Base-by-base conservation (phyloP, 2,329 filamentous ascomycete genomes). In the Teratosphaeria nubilosa region DNA sequence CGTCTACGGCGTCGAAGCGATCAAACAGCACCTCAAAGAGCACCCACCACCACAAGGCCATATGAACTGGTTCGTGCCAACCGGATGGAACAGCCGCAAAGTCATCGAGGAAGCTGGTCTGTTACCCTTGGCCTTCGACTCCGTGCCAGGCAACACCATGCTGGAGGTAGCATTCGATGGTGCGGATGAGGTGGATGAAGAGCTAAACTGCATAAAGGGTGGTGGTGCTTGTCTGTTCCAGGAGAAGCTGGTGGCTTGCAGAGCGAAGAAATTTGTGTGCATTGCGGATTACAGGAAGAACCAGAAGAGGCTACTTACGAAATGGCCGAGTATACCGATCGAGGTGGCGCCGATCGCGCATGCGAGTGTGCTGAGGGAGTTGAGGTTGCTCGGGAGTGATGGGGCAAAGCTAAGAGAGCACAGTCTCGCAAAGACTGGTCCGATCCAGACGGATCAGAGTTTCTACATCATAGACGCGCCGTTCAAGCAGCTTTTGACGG, bases 171-270 rank as follows among this genome's bases (percentile, higher is more conserved):
- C 88, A 54, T 99, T 99, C 71, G 94, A 99, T 70, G 94, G 94
- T 56, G 94, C 94, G 3, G 94, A 99, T 72, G 94, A 99, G 77
- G 91, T 99, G 32, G 94, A 99, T 71, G 86, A 90, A 53, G 88
- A 95, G 56, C 77, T 99, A 60, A 99, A 97, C 75, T 90, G 92
- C 70, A 97, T 99, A 78, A 97, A 97, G 78, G 94, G 94, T 57
- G 94, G 94, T 54, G 94, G 94, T 59, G 94, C 91, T n/a, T 99
- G 94, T 75, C 77, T 97, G 58, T 95, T 96, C 77, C 94, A 97
- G 74, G 94, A 99, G 77, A 99, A 99, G 78, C 80, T 99, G 37
- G 91, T 99, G 4, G 91, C 91, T 5, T 87, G 90, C 3, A 63
- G 64, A 30, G 63, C 59, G 48, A 62, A 64, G 64, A 67, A 68